These are phyloP conservation scores for Stellera chamaejasme DNA, from an alignment of 345 rosid species.

Conservation along the genomic window DNA sequence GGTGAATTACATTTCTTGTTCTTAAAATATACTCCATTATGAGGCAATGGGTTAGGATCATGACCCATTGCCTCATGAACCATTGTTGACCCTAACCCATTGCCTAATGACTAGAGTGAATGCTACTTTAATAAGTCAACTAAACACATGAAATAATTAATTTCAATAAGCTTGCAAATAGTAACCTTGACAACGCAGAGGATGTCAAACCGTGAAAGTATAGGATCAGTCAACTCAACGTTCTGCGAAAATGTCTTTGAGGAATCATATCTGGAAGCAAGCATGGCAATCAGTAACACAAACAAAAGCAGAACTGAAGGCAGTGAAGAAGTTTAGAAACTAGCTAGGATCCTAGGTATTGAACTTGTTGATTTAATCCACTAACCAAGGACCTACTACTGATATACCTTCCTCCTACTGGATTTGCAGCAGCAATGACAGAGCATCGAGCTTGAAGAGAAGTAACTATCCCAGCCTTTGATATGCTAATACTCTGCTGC, in stretches of 20 bases:
- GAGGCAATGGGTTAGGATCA: no score
- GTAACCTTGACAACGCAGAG: conserved; percentile 93
- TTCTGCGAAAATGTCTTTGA: conserved; percentile 85
- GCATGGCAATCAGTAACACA: conserved; percentile 2
- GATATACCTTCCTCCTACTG: conserved; percentile 82
- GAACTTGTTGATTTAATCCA: not conserved
- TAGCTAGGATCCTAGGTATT: not conserved
- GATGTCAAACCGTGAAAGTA: conserved; percentile 85
- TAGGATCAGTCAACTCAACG: conserved; percentile 94
- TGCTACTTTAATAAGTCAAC: conserved; percentile 1
- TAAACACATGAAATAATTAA: not conserved
- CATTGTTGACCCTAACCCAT: no score
- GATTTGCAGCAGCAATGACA: conserved; percentile 97
- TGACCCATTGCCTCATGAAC: no score
- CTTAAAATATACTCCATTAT: no score
- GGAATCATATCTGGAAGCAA: conserved; percentile 72
- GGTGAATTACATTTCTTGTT: no score
- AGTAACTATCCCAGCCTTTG: conserved; percentile 96
- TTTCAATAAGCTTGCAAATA: conserved; percentile 2
- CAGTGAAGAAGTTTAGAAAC: not conserved
- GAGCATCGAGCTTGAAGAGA: conserved; percentile 99
- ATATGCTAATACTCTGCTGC: conserved; percentile 98
- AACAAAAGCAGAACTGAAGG: not conserved
- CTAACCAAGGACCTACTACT: not conserved
- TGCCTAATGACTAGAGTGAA: no score